A percentile compares a stretch with the other conserved stretches of the same genome.
Evolutionary conservation across 192 early-diverging fungal genomes (phyloP).

Genomic region (Podila epicladia): DNA sequence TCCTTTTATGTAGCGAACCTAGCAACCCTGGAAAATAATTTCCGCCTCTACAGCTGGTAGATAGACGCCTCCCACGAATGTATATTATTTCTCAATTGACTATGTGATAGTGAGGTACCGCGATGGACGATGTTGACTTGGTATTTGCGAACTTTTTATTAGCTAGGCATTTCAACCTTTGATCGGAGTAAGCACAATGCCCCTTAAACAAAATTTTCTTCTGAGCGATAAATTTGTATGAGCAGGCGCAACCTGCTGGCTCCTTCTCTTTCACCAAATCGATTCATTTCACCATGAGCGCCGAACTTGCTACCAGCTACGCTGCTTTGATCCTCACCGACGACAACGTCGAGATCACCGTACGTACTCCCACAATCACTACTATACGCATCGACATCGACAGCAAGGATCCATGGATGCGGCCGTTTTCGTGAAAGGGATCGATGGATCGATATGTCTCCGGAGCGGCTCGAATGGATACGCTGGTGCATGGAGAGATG

Average conservation of each 20-base stretch:
- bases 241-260: neutral
- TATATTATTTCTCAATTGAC: too few species aligned
- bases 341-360: conserved; percentile 96
- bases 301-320: conserved; percentile 94
- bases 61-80: too few species aligned
- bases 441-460: neutral
- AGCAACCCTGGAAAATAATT: too few species aligned
- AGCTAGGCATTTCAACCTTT: neutral
- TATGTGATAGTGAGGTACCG: too few species aligned
- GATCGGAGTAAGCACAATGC: neutral
- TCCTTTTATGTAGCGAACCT: neutral
- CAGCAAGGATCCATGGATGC: neutral
- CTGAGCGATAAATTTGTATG: neutral
- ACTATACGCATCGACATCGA: neutral
- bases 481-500: neutral
- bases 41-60: too few species aligned
- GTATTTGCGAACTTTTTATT: too few species aligned
- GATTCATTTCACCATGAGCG: conserved; percentile 51
- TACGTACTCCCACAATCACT: conserved; percentile 37
- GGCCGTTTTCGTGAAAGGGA: conserved; percentile 5
- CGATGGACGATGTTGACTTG: too few species aligned
- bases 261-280: conserved; percentile 45
- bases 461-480: neutral
- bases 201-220: neutral
- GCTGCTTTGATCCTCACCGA: conserved; percentile 98